Conservation (phyloP, 306 rosid genomes). For the Cicer pinnatifidum region DNA sequence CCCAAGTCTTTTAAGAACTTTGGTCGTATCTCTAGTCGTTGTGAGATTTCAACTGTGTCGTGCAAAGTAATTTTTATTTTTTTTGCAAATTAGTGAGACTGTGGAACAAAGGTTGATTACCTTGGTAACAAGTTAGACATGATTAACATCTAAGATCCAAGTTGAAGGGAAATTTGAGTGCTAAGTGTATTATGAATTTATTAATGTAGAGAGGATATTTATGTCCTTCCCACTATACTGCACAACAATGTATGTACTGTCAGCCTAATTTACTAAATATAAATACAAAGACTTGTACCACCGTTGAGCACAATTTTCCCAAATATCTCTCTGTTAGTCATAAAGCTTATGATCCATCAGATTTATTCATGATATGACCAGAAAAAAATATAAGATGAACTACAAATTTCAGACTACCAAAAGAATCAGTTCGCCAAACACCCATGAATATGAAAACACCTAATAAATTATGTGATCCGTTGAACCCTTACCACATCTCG, state of each 20-base stretch:
- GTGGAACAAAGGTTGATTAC: too few species aligned
- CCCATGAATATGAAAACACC: slow-evolving; percentile 14
- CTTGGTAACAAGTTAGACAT: too few species aligned
- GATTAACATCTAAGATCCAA: too few species aligned
- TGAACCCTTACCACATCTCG: slow-evolving; percentile 86
- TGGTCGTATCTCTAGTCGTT: too few species aligned
- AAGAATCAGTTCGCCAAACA: slow-evolving; percentile 32
- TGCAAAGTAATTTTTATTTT: too few species aligned
- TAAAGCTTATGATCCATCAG: slow-evolving; percentile 10
- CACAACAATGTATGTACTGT: background rate
- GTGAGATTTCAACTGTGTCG: too few species aligned
- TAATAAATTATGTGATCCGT: slow-evolving; percentile 34
- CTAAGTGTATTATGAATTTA: background rate
- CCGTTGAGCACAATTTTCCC: background rate
- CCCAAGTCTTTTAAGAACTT: too few species aligned
- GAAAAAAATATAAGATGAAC: background rate
- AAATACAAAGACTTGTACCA: background rate
- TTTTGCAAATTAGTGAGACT: too few species aligned
- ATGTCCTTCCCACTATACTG: background rate
- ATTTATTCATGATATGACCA: slow-evolving; percentile 17
- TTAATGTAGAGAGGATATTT: background rate
- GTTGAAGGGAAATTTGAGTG: too few species aligned
- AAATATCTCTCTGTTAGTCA: background rate
- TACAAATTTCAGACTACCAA: slow-evolving; percentile 35
- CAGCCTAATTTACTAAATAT: background rate